These are phyloP conservation scores for Bifiguratus adelaidae DNA, from an alignment of 192 early-diverging fungal species.

Conservation along the genomic window DNA sequence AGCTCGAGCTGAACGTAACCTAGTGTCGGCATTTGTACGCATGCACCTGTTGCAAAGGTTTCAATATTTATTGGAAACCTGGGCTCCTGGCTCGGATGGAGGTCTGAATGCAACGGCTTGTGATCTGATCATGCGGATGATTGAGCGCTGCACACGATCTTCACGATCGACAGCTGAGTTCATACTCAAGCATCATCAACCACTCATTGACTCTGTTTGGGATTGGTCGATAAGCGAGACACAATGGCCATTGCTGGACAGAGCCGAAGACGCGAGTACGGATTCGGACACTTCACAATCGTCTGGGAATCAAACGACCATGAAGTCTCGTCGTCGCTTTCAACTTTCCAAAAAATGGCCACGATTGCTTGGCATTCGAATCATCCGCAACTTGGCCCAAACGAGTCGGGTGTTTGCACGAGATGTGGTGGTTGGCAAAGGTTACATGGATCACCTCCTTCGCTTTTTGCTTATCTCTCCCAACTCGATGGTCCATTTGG, in stretches of 20 bases:
- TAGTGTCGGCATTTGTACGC: slow-evolving; percentile 42
- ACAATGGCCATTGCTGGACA: slow-evolving; percentile 30
- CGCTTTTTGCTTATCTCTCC: slow-evolving; percentile 32
- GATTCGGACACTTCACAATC: too few species aligned
- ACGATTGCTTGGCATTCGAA: slow-evolving; percentile 10
- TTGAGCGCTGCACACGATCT: slow-evolving; percentile 30
- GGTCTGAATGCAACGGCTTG: slow-evolving; percentile 9
- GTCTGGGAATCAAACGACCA: too few species aligned
- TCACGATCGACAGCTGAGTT: slow-evolving; percentile 24
- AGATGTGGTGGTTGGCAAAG: slow-evolving; percentile 17
- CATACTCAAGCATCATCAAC: slow-evolving; percentile 30
- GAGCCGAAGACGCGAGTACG: not conserved
- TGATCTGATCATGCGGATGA: slow-evolving; percentile 31
- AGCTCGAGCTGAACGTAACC: slow-evolving; percentile 34
- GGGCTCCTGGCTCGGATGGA: slow-evolving; percentile 11
- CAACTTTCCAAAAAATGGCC: slow-evolving; percentile 6
- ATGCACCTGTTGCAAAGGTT: slow-evolving; percentile 49
- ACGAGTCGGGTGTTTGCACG: slow-evolving; percentile 27
- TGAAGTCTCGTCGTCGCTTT: too few species aligned
- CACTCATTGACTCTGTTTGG: slow-evolving; percentile 28
- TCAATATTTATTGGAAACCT: slow-evolving; percentile 36
- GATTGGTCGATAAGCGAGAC: slow-evolving; percentile 18
- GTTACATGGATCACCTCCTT: slow-evolving; percentile 24
- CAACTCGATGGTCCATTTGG: slow-evolving; percentile 1
- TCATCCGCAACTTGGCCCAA: slow-evolving; percentile 24